Evolutionary conservation across 2,329 filamentous ascomycete genomes (phyloP).

Genomic region (Neofusicoccum cordaticola): DNA sequence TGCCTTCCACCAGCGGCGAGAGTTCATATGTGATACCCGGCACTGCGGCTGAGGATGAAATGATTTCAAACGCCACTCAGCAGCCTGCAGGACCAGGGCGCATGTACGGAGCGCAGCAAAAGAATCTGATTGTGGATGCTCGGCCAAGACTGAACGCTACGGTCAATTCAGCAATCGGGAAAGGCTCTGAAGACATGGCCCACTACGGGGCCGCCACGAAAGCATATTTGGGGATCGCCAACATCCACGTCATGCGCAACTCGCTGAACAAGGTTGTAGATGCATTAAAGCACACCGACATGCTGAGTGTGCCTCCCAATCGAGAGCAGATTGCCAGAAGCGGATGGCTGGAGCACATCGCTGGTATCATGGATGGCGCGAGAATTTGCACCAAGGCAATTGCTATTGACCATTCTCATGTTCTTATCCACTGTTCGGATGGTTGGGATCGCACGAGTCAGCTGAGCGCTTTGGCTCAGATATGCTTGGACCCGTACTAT

Average conservation of each 20-base stretch:
- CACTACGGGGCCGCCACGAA: conserved; percentile 92
- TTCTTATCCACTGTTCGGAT: conserved; percentile 95
- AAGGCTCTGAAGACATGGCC: conserved; percentile 96
- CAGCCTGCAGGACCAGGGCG: conserved; percentile 23
- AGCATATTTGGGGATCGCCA: conserved; percentile 91
- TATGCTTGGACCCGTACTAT: conserved; percentile 94
- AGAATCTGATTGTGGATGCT: conserved; percentile 93
- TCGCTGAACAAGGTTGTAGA: conserved; percentile 86
- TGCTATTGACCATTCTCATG: conserved; percentile 89
- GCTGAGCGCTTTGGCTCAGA: conserved; percentile 83
- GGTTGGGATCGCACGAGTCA: conserved; percentile 98
- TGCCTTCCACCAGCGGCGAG: conserved; percentile 30
- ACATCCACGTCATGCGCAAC: conserved; percentile 96
- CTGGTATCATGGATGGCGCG: conserved; percentile 77
- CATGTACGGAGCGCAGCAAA: conserved; percentile 88
- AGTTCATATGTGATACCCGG: conserved; percentile 34
- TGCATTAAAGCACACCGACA: conserved; percentile 86
- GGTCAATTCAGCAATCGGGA: conserved; percentile 88
- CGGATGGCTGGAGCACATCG: conserved; percentile 88
- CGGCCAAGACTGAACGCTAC: conserved; percentile 91
- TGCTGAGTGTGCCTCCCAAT: conserved; percentile 78
- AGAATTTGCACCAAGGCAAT: conserved; percentile 82
- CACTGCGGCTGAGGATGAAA: conserved; percentile 44
- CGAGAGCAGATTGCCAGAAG: conserved; percentile 78
- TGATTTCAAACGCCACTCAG: conserved; percentile 67